Evolutionary conservation across 169 alveolate genomes (phyloP).

Genomic region (Plasmodium gaboni): DNA sequence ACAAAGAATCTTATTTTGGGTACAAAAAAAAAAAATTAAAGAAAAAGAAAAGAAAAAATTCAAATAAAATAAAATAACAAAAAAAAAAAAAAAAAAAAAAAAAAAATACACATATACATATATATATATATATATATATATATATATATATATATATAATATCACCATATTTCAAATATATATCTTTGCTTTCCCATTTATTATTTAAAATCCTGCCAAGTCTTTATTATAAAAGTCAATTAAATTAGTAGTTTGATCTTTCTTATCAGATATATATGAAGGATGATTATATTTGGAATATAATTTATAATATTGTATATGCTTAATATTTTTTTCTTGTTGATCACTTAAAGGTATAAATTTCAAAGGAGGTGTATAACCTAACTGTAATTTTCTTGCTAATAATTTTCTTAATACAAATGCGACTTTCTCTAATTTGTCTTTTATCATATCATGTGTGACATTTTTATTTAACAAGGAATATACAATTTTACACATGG

Average conservation of each 20-base stretch:
- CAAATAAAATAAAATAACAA: neutral
- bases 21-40: neutral
- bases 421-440: conserved; percentile 77
- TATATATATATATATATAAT: neutral
- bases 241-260: conserved; percentile 5
- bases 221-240: conserved; percentile 45
- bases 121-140: neutral
- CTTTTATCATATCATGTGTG: conserved; percentile 77
- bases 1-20: neutral
- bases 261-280: neutral
- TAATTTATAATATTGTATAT: conserved; percentile 62
- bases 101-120: neutral
- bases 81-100: neutral
- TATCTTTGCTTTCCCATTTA: neutral
- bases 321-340: conserved; percentile 48
- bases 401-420: conserved; percentile 79
- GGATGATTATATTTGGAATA: conserved; percentile 67
- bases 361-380: conserved; percentile 87
- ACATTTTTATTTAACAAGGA: conserved; percentile 78
- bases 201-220: conserved; percentile 29
- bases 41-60: neutral
- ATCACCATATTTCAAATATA: neutral
- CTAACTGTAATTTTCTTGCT: conserved; percentile 85
- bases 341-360: conserved; percentile 72
- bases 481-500: conserved; percentile 81